phyloP scores from a whole-genome alignment of 1,139 yeast genomes.

The Ashbya aceris region DNA sequence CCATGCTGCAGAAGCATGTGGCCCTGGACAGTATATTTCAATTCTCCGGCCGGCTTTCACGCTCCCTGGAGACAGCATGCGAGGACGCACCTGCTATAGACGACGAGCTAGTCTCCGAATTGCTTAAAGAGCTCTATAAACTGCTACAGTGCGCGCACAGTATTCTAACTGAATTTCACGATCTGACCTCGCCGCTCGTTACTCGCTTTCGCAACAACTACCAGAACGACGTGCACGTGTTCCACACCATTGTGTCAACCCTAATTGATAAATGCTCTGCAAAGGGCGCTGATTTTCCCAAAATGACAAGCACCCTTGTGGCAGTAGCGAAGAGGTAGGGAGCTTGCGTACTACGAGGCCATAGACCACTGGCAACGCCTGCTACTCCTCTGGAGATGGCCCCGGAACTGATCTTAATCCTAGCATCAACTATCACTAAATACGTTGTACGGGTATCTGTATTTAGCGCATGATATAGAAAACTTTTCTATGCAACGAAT shows the following conservation, averaged over 20 bases:
- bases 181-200: constrained; percentile 21
- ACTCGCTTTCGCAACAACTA: constrained; percentile 24
- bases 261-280: constrained; percentile 21
- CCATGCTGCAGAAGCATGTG: constrained; percentile 15
- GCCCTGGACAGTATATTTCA: constrained; percentile 13
- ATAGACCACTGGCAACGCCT: background rate
- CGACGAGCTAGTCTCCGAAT: constrained; percentile 15
- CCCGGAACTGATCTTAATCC: too few species aligned
- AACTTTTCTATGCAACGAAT: background rate
- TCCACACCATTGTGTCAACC: constrained; percentile 22
- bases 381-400: background rate
- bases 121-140: constrained; percentile 15
- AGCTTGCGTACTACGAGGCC: too few species aligned
- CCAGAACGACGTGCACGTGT: constrained; percentile 23
- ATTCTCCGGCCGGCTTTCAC: constrained; percentile 18
- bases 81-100: constrained; percentile 17
- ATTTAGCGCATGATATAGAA: background rate
- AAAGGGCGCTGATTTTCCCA: constrained; percentile 11
- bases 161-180: constrained; percentile 13
- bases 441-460: background rate
- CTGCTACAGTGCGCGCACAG: constrained; percentile 12
- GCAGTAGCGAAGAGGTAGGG: constrained; percentile 7
- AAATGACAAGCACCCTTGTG: constrained; percentile 11
- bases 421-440: constrained; percentile 1
- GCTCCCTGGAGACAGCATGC: constrained; percentile 21